These are phyloP conservation scores for Talaromyces adpressus DNA, from an alignment of 495 filamentous ascomycete genomes.

Conservation along the genomic window DNA sequence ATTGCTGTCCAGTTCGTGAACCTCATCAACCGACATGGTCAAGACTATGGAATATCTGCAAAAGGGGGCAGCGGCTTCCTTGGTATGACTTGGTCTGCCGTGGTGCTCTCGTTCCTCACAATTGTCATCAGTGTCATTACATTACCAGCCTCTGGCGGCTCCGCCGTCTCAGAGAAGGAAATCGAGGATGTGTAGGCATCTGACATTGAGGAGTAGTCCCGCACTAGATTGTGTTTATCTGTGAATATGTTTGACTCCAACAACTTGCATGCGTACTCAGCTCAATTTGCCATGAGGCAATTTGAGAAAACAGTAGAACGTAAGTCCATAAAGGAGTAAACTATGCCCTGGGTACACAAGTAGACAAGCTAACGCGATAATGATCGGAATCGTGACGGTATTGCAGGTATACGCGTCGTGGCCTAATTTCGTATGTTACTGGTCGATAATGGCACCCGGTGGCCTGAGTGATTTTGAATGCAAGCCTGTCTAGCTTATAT, in stretches of 20 bases:
- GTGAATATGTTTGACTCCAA: not conserved
- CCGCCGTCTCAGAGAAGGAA: constrained; percentile 1
- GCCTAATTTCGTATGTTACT: not conserved
- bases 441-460: not conserved
- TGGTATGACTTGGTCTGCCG: constrained; percentile 53
- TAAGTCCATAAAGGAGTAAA: not conserved
- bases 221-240: not conserved
- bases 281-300: not conserved
- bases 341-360: not conserved
- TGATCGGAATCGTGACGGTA: not conserved
- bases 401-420: not conserved
- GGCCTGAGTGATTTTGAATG: not conserved
- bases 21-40: constrained; percentile 51
- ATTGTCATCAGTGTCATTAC: constrained; percentile 7
- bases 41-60: constrained; percentile 46
- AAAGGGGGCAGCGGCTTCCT: constrained; percentile 49
- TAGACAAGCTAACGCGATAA: not conserved
- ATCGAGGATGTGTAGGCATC: constrained; percentile 1
- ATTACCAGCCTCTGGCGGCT: not conserved
- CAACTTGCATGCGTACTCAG: not conserved
- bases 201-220: not conserved
- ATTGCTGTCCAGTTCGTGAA: constrained; percentile 50
- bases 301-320: not conserved
- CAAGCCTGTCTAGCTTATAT: not conserved
- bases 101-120: constrained; percentile 41